Percentiles rank a stretch among this genome's conserved stretches.
These are phyloP conservation scores for Umbelopsis sp. DNA, from an alignment of 192 early-diverging fungal genomes.

Conservation along the genomic window DNA sequence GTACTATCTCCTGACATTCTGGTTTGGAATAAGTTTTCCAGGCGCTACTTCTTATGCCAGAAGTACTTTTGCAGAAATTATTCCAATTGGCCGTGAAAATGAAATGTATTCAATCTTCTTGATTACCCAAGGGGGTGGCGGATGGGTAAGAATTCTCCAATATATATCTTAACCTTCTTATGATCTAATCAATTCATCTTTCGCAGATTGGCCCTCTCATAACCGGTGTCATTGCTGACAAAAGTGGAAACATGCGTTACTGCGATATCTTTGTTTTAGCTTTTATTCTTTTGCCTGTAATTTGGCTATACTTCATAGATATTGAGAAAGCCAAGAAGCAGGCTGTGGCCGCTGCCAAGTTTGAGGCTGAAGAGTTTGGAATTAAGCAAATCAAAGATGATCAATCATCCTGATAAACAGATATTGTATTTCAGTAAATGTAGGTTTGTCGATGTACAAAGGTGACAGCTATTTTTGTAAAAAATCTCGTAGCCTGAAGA, in stretches of 20 bases:
- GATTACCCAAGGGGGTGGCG: too few relatives aligned
- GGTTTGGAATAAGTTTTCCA: background rate
- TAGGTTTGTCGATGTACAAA: too few relatives aligned
- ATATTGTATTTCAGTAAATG: too few relatives aligned
- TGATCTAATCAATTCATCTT: too few relatives aligned
- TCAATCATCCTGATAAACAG: too few relatives aligned
- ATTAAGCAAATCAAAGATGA: too few relatives aligned
- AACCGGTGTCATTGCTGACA: constrained; percentile 36
- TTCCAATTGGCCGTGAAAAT: constrained; percentile 44
- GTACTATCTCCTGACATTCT: background rate
- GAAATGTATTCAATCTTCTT: too few relatives aligned
- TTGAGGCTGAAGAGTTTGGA: too few relatives aligned
- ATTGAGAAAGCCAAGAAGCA: constrained; percentile 56
- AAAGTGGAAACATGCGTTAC: constrained; percentile 47
- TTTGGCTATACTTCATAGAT: constrained; percentile 46
- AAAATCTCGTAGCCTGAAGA: too few relatives aligned
- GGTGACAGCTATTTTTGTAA: too few relatives aligned
- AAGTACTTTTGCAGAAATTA: constrained; percentile 52
- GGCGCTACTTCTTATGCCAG: background rate
- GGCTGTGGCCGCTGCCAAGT: constrained; percentile 22
- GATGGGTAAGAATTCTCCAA: too few relatives aligned
- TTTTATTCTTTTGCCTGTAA: constrained; percentile 44
- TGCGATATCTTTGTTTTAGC: constrained; percentile 54
- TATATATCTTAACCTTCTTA: too few relatives aligned
- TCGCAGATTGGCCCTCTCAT: constrained; percentile 11